phyloP scores from a whole-genome alignment of 1,284 basidiomycete species.

The Apiotrichum porosum region DNA sequence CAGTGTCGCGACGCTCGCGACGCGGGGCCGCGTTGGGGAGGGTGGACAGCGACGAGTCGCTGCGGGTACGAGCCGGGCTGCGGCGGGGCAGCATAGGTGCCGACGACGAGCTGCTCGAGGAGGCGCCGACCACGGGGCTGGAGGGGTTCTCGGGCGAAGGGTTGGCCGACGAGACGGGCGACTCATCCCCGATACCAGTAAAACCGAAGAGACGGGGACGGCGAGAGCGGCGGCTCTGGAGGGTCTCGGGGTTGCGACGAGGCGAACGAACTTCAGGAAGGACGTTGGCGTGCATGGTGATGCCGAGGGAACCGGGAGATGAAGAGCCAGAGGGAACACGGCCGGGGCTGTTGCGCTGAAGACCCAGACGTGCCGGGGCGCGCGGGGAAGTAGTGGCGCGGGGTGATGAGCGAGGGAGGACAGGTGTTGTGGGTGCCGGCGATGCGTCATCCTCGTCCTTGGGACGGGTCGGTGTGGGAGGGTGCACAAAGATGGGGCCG shows the following conservation, averaged over 20 bases:
- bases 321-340: not conserved
- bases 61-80: conserved; percentile 27
- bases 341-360: not conserved
- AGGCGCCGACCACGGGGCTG: not conserved
- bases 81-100: conserved; percentile 23
- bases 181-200: conserved; percentile 35
- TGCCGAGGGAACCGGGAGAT: conserved; percentile 3
- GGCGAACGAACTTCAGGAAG: conserved; percentile 46
- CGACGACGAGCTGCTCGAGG: conserved; percentile 1
- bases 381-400: not conserved
- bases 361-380: not conserved
- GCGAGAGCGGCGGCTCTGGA: conserved; percentile 31
- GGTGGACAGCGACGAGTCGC: conserved; percentile 30
- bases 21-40: conserved; percentile 6
- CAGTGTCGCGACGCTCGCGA: conserved; percentile 33
- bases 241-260: conserved; percentile 25
- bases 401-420: not conserved
- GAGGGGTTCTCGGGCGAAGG: conserved; percentile 7
- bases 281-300: conserved; percentile 19
- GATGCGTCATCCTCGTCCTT: no score
- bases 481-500: conserved; percentile 4
- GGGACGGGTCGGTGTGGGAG: conserved; percentile 4
- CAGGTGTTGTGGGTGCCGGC: not conserved
- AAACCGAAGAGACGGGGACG: conserved; percentile 47
- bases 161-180: conserved; percentile 22